Evolutionary conservation across 1,284 basidiomycete species (phyloP).

Genomic region (Leccinum colubrinum): DNA sequence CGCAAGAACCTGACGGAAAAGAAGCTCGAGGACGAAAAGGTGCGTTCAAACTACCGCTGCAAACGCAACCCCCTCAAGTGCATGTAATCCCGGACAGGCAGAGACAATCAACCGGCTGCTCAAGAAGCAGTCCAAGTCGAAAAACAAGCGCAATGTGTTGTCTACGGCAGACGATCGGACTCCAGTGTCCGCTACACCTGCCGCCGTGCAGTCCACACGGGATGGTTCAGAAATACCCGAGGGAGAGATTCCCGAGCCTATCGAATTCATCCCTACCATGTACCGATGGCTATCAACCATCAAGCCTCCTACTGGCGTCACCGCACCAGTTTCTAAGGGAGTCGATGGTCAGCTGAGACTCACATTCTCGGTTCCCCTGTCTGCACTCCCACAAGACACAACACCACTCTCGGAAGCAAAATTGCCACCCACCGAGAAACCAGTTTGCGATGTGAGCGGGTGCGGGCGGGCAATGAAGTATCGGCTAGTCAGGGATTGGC

Average conservation of each 20-base stretch:
- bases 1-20: slow-evolving; percentile 86
- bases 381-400: slow-evolving; percentile 29
- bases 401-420: background rate
- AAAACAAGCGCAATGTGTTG: slow-evolving; percentile 58
- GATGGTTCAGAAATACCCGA: slow-evolving; percentile 31
- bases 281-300: slow-evolving; percentile 63
- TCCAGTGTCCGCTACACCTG: slow-evolving; percentile 32
- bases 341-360: slow-evolving; percentile 35
- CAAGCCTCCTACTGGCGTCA: slow-evolving; percentile 13
- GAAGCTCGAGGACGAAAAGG: slow-evolving; percentile 92
- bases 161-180: slow-evolving; percentile 47
- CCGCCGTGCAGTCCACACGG: slow-evolving; percentile 29
- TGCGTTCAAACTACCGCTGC: slow-evolving; percentile 23
- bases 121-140: slow-evolving; percentile 79
- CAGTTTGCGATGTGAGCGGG: slow-evolving; percentile 46
- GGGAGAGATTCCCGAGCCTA: slow-evolving; percentile 33
- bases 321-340: background rate
- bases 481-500: slow-evolving; percentile 47
- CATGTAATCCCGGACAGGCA: slow-evolving; percentile 39
- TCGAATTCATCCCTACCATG: slow-evolving; percentile 46
- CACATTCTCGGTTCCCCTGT: slow-evolving; percentile 53
- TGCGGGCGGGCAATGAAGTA: slow-evolving; percentile 50
- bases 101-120: slow-evolving; percentile 91
- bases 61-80: background rate
- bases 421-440: slow-evolving; percentile 10